Percentiles rank a stretch among this genome's conserved stretches.
These are phyloP conservation scores for Salvia splendens DNA, from an alignment of 257 asterid species.

Conservation along the genomic window DNA sequence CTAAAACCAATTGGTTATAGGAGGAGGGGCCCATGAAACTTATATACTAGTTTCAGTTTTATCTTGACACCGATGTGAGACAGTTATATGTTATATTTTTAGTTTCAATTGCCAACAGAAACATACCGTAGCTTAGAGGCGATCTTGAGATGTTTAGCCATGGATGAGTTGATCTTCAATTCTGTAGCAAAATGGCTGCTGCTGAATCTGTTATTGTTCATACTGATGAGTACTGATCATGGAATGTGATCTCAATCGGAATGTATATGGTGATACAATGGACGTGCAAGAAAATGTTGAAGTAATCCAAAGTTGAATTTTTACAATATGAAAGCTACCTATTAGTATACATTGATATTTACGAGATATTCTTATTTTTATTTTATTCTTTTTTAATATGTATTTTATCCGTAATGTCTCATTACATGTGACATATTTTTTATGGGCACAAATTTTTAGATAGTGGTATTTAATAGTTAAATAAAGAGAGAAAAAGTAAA, in stretches of 20 bases:
- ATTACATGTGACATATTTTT: too few species aligned
- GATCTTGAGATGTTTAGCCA: constrained; percentile 42
- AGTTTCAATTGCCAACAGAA: too few species aligned
- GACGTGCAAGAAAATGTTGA: constrained; percentile 78
- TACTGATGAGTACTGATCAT: constrained; percentile 23
- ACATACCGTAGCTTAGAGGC: constrained; percentile 60
- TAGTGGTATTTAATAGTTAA: too few species aligned
- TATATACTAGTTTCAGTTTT: too few species aligned
- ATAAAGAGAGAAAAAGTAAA: too few species aligned
- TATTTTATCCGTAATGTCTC: too few species aligned
- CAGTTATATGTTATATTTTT: too few species aligned
- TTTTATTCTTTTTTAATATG: not conserved
- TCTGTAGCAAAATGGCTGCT: constrained; percentile 29
- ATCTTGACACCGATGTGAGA: too few species aligned
- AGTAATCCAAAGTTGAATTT: constrained; percentile 43
- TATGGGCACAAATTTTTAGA: too few species aligned
- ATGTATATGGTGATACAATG: constrained; percentile 40
- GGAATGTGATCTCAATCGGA: not conserved
- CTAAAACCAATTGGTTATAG: too few species aligned
- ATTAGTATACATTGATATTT: constrained; percentile 26
- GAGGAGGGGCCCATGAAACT: too few species aligned
- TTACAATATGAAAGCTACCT: constrained; percentile 47
- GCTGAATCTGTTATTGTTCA: constrained; percentile 42
- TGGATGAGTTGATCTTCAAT: constrained; percentile 40
- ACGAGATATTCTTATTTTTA: constrained; percentile 7